phyloP scores from a whole-genome alignment of 306 rosid species.

The Neltuma alba region DNA sequence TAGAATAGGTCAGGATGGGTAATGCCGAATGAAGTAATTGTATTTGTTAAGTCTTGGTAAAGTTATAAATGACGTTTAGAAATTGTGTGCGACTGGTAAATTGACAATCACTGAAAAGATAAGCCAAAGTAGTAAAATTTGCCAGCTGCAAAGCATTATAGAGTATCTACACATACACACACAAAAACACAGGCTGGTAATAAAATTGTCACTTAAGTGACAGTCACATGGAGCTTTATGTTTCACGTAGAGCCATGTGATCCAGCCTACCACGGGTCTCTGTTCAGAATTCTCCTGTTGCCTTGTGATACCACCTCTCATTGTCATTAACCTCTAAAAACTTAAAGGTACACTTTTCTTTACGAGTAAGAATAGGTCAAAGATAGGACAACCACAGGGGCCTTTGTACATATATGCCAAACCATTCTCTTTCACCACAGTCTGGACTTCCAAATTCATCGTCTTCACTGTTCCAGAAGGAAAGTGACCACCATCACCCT shows the following conservation, averaged over 20 bases:
- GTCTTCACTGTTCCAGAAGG: background rate
- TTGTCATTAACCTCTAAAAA: background rate
- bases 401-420: constrained; percentile 7
- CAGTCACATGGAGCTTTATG: constrained; percentile 34
- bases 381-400: background rate
- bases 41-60: background rate
- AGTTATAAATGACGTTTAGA: constrained; percentile 3
- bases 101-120: constrained; percentile 13
- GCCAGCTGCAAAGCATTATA: constrained; percentile 23
- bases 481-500: background rate
- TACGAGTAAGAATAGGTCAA: background rate
- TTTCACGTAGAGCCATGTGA: constrained; percentile 43
- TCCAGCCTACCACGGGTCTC: constrained; percentile 33
- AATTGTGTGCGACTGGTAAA: background rate
- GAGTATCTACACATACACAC: background rate
- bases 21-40: constrained; percentile 13
- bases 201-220: background rate
- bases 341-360: background rate
- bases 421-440: background rate
- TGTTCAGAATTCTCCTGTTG: constrained; percentile 32
- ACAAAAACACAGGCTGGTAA: background rate
- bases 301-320: constrained; percentile 51
- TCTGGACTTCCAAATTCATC: constrained; percentile 16
- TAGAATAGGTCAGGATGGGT: constrained; percentile 15
- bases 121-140: background rate